A percentile compares a stretch with the other conserved stretches of the same genome.
Conservation (phyloP, 2,329 filamentous ascomycete species). For the Aotearoamyces nothofagi region DNA sequence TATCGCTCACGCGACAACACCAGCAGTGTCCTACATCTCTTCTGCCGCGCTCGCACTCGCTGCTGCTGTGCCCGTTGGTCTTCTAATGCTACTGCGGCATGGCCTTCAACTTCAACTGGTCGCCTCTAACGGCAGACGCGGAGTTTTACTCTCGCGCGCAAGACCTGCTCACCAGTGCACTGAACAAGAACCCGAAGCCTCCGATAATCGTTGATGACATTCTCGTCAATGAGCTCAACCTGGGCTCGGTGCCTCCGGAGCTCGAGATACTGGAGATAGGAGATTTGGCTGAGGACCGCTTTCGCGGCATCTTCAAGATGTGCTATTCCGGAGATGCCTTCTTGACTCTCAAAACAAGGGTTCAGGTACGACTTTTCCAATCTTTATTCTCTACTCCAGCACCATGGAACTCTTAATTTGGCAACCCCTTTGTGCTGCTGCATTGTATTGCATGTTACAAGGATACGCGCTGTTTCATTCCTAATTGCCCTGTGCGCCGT, state of each 20-base stretch:
- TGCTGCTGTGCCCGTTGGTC: no score
- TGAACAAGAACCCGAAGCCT: slow-evolving; percentile 96
- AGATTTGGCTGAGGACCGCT: slow-evolving; percentile 90
- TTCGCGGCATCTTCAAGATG: slow-evolving; percentile 99
- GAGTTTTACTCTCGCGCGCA: slow-evolving; percentile 79
- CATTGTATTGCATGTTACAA: no score
- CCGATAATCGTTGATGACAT: slow-evolving; percentile 99
- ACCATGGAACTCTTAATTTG: no score
- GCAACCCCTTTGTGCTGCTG: no score
- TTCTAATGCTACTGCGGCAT: slow-evolving; percentile 32
- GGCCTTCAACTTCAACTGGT: slow-evolving; percentile 99
- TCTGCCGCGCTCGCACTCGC: no score
- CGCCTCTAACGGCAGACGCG: slow-evolving; percentile 90
- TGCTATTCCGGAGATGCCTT: slow-evolving; percentile 93
- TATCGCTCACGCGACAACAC: no score
- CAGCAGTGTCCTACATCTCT: no score
- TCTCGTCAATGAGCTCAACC: slow-evolving; percentile 91
- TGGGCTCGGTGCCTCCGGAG: slow-evolving; percentile 86
- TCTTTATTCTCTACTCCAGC: slow-evolving; percentile 1
- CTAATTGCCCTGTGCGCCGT: slow-evolving; percentile 7
- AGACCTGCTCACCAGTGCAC: slow-evolving; percentile 82
- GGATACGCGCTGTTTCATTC: slow-evolving; percentile 15
- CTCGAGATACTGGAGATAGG: slow-evolving; percentile 96
- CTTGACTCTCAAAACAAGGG: slow-evolving; percentile 84
- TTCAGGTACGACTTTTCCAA: slow-evolving; percentile 48